Percentiles rank a stretch among this genome's conserved stretches.
Conservation (phyloP, 2,329 filamentous ascomycete species). For the Verticillium zaregamsianum region DNA sequence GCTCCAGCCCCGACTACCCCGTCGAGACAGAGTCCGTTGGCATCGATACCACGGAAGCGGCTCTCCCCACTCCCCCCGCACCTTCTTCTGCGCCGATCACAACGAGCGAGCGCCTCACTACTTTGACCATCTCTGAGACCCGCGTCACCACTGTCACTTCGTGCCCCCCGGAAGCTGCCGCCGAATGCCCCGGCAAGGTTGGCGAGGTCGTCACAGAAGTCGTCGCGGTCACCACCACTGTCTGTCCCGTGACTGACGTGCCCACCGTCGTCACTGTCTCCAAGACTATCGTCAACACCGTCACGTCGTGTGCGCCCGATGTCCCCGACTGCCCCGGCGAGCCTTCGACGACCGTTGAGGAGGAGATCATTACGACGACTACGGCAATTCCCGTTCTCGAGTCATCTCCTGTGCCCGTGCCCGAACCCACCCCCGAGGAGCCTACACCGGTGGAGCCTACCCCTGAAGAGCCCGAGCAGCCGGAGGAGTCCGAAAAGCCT, state of each 20-base stretch:
- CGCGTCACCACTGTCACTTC: slow-evolving; percentile 14
- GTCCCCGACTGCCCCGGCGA: slow-evolving; percentile 6
- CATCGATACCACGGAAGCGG: not conserved
- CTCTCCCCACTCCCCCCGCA: not conserved
- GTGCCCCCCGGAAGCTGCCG: slow-evolving; percentile 6
- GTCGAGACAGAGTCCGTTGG: not conserved
- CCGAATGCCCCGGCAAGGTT: slow-evolving; percentile 1
- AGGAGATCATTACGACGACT: slow-evolving; percentile 7
- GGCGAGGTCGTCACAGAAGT: not conserved
- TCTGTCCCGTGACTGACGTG: slow-evolving; percentile 27
- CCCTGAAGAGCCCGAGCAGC: not conserved
- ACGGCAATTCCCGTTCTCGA: not conserved
- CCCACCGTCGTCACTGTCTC: slow-evolving; percentile 5
- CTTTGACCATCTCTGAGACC: slow-evolving; percentile 11
- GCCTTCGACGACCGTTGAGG: slow-evolving; percentile 16
- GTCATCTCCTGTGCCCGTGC: not conserved
- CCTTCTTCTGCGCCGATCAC: slow-evolving; percentile 1
- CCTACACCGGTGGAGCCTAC: not conserved
- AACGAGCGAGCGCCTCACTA: slow-evolving; percentile 7
- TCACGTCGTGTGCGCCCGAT: slow-evolving; percentile 5
- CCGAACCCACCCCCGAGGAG: not conserved
- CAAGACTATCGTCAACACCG: slow-evolving; percentile 5
- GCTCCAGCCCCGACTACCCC: not conserved
- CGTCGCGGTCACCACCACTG: slow-evolving; percentile 34
- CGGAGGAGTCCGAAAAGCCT: not conserved